Base-by-base conservation (phyloP, 371 early-diverging fungal species). In the Mortierella sp. region DNA sequence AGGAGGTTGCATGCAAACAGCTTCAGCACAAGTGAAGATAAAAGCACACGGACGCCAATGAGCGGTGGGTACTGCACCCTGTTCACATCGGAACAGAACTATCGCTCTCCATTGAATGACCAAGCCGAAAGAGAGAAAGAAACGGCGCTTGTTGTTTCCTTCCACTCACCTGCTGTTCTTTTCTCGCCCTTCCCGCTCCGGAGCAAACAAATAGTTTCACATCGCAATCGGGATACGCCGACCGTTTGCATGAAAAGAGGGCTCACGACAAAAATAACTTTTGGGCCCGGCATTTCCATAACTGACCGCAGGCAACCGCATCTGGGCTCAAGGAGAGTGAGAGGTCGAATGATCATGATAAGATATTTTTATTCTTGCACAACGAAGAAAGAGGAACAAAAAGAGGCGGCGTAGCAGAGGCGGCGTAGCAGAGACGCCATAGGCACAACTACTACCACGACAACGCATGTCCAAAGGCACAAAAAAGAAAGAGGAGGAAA, bases 231-330 rank as follows among this genome's bases (percentile, higher is more conserved):
- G 64, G 37, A 16, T 6, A 31, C 37, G 37, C 64, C 64, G 64
- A 64, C 64, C 40, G 9, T 64, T 64, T 64, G 64, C 21, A 64
- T 37, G 9, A 64, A 64, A 6, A 21, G 64, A 64, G 64, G 64
- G 64, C 40, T 64, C 59, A 59, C 31, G 34, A 59, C 59, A 64
- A 64, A 64, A 64, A 64, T 64, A 64, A 37, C 40, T 40, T 31
- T 64, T 10, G 2, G 34, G 13, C 8, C 11, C 64, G 64, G 64
- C 40, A 64, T 21, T 64, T 64, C 64, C 64, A 64, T 64, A 64
- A 64, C 21, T 64, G 64, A 64, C 57, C 6, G 14, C 57, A 26
- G 31, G 34, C 61, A 61, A 34, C 19, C 31, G 2, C 16, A 61
- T 34, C 61, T 14, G 61, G 61, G 61, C 64, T 64, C 64, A 21